A percentile compares a stretch with the other conserved stretches of the same genome.
These are phyloP conservation scores for Epichloe festucae DNA, from an alignment of 2,329 filamentous ascomycete genomes.

Conservation along the genomic window DNA sequence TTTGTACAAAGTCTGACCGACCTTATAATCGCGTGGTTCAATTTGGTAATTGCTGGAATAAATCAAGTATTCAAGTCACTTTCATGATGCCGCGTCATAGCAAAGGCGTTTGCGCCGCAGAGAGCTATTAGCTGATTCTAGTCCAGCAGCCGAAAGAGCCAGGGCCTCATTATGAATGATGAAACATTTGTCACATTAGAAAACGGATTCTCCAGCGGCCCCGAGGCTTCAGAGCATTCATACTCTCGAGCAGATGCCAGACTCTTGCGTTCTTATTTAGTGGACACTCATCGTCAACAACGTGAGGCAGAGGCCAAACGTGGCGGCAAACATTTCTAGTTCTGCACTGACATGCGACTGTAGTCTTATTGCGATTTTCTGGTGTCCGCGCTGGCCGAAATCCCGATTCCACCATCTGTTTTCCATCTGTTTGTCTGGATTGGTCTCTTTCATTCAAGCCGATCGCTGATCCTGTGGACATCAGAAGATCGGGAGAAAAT, in stretches of 20 bases:
- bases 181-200: neutral
- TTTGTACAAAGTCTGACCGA: neutral
- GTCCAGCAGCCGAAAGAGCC: neutral
- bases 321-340: neutral
- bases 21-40: neutral
- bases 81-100: neutral
- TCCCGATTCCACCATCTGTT: neutral
- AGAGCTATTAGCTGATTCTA: neutral
- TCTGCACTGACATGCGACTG: neutral
- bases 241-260: neutral
- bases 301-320: neutral
- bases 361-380: neutral
- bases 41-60: neutral
- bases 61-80: neutral
- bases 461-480: neutral
- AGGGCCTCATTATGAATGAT: neutral
- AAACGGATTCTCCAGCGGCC: neutral
- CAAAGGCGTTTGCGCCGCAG: neutral
- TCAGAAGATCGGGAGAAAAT: neutral
- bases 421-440: neutral
- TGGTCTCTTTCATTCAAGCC: neutral
- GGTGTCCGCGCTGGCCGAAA: neutral
- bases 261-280: too few relatives aligned
- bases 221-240: neutral
- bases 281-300: neutral